Base-by-base conservation (phyloP, 2,329 filamentous ascomycete species). In the Sporothrix pseudoabietina region DNA sequence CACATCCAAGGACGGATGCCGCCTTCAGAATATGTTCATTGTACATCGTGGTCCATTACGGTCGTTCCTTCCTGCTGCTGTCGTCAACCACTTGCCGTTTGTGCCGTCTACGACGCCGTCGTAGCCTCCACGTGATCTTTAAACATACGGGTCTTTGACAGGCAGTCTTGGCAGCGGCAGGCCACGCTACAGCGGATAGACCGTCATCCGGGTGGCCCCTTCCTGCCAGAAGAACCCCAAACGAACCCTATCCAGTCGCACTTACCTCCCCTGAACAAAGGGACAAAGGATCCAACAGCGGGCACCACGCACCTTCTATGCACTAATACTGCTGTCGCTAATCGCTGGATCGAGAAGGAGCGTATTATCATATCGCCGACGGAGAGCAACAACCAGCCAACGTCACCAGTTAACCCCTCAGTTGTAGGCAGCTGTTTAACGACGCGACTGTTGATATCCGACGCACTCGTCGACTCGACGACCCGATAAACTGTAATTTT, bases 121-220 rank as follows among this genome's bases (percentile, higher is more conserved):
- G 19, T 22, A 4, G 4, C 52, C 7, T 55, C 32, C 57, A 61
- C 57, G 57, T 61, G 57, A 61, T 35, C 55, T 61, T n/a, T 6
- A 55, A 26, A 26, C 7, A n/a, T 6, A 26, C 52, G 7, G 9
- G 49, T 8, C 49, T 4, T n/a, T 55, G 22, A 10, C 44, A 16
- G 44, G 10, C 44, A 26, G 52, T 49, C 30, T 61, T 39, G 57
- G 57, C 57, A 39, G 57, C 57, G 57, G 32, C 57, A 61, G 32
- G 19, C 57, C 32, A 59, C 55, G 55, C 52, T 55, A n/a, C 22
- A 55, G 55, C 55, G 55, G 55, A 59, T 59, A 59, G 55, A 14
- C 55, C 55, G 55, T 59, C 55, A 19, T 59, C 14, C 55, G 57
- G 57, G 57, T 61, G 32, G 57, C 57, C 16, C 57, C 57, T 61